Base-by-base conservation (phyloP, 2,329 filamentous ascomycete species). In the Pseudofabraea citricarpa region DNA sequence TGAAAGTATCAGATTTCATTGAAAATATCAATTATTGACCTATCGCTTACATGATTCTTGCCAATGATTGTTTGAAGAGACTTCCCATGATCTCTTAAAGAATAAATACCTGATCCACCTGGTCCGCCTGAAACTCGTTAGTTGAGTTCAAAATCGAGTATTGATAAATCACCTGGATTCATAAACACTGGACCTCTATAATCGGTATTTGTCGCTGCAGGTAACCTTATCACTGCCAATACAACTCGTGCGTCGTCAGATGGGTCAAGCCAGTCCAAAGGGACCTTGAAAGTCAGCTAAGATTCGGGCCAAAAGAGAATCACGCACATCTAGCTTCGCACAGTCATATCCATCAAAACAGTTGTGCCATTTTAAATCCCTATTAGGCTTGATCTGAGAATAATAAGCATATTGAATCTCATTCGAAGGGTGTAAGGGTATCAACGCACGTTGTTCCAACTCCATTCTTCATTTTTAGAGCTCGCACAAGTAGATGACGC, bases 51-150 rank as follows among this genome's bases (percentile, higher is more conserved):
- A 55, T 73, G 63, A 47, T 74, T 72, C 7, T 59, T 58, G 8
- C 73, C 73, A 0, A 73, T 65, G 19, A 75, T 65, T 3, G 62
- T 63, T 49, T 75, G 44, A 69, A 45, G 15, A 57, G 46, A 13
- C 52, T 54, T 3, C 62, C 67, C 12, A 53, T 56, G 29, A 38
- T 41, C 26, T 32, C 35, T 46, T 45, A 7, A 53, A 24, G 20
- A 49, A 33, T 27, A 52, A 5, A 48, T 53, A 3, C 70, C 73
- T 2, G 70, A 74, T 1, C 72, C 74, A 6, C 73, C 73, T 7
- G 73, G 73, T 0, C 74, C 71, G 6, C 53, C 40, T 41, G 18
- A 13, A 15, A 2, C 15, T 23, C 10, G 38, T 41, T 35, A 41
- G 18, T 31, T 15, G 27, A 31, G 5, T 10, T n/a, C 6, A 12